Evolutionary conservation across 495 filamentous ascomycete genomes (phyloP).

Genomic region (Penicillium tannophilum): DNA sequence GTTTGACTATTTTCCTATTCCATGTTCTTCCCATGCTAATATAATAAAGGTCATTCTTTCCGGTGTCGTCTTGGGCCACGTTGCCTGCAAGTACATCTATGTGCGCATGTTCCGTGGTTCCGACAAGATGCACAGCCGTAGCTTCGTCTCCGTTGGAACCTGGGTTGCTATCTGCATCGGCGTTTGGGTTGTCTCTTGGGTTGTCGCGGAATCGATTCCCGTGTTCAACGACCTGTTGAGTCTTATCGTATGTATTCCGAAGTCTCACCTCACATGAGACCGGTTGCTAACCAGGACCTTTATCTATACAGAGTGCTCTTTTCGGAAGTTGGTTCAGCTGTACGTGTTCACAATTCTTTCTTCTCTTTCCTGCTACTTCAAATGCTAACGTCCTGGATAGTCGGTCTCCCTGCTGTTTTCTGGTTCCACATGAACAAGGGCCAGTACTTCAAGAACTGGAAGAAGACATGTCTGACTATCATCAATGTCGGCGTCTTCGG

Average conservation of each 20-base stretch:
- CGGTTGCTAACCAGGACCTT: slow-evolving; percentile 11
- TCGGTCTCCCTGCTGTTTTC: slow-evolving; percentile 43
- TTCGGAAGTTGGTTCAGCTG: slow-evolving; percentile 48
- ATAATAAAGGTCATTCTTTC: slow-evolving; percentile 34
- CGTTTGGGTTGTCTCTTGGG: slow-evolving; percentile 66
- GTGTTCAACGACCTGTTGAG: slow-evolving; percentile 69
- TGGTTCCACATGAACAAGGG: slow-evolving; percentile 46
- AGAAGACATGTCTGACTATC: slow-evolving; percentile 38
- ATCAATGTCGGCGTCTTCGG: slow-evolving; percentile 35
- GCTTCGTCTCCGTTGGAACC: slow-evolving; percentile 43
- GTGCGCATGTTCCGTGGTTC: slow-evolving; percentile 60
- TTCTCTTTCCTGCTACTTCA: not conserved
- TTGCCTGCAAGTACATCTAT: slow-evolving; percentile 65
- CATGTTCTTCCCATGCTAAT: not conserved
- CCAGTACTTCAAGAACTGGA: slow-evolving; percentile 29
- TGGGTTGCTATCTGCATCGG: slow-evolving; percentile 61
- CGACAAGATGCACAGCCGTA: slow-evolving; percentile 58
- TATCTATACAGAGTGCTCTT: slow-evolving; percentile 31
- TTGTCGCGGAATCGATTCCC: slow-evolving; percentile 73
- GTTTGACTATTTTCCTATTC: slow-evolving; percentile 6
- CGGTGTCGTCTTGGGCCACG: slow-evolving; percentile 62
- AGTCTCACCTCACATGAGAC: not conserved
- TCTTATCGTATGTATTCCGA: slow-evolving; percentile 39
- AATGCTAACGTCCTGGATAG: slow-evolving; percentile 16
- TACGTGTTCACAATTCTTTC: slow-evolving; percentile 16